Conservation (phyloP, 345 rosid species). For the Pugionium dolabratum region DNA sequence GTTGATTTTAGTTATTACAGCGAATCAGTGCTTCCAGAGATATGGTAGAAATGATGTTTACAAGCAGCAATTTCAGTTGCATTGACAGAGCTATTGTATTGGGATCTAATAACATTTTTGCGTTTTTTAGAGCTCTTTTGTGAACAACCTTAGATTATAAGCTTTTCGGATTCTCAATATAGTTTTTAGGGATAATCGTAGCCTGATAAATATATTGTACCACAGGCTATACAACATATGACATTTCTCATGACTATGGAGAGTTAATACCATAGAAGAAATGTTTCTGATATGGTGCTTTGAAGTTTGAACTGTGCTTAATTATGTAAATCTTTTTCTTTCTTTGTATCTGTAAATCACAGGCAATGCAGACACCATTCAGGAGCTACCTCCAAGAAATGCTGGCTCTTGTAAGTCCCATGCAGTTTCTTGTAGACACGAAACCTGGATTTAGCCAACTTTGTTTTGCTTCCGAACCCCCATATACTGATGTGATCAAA, state of each 20-base stretch:
- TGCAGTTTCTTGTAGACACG: constrained; percentile 4
- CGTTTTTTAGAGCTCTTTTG: not conserved
- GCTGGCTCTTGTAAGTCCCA: constrained; percentile 73
- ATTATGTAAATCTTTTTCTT: not conserved
- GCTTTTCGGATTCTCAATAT: not conserved
- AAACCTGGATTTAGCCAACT: not conserved
- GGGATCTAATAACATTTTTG: not conserved
- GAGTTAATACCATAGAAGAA: too few relatives aligned
- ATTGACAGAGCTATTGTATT: too few relatives aligned
- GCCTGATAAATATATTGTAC: not conserved
- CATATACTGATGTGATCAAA: not conserved
- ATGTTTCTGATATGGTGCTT: not conserved
- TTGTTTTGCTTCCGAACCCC: not conserved
- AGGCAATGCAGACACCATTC: constrained; percentile 87
- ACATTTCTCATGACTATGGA: not conserved
- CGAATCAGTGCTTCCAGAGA: too few relatives aligned
- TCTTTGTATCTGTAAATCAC: constrained; percentile 14
- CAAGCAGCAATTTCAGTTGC: too few relatives aligned
- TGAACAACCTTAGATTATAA: too few relatives aligned
- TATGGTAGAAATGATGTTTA: too few relatives aligned
- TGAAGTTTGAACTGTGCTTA: not conserved
- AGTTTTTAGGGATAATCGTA: not conserved
- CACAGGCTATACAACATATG: not conserved
- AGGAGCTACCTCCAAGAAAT: constrained; percentile 82
- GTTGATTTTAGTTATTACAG: too few relatives aligned